A percentile compares a stretch with the other conserved stretches of the same genome.
Evolutionary conservation across 148 eudicot species (phyloP).

Genomic region (Fagopyrum homotropicum): DNA sequence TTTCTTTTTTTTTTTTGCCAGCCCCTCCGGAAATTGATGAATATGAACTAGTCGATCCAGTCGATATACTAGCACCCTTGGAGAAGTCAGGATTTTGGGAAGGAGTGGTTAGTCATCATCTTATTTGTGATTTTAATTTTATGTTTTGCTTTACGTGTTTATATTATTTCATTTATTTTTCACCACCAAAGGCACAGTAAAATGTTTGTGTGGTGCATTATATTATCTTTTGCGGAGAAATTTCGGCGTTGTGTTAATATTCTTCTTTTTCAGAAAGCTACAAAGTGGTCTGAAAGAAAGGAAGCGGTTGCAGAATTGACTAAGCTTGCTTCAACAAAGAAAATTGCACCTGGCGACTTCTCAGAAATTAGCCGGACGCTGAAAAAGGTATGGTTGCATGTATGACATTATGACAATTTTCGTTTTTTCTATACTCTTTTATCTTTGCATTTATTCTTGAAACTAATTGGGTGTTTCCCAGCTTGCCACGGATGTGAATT

Average conservation of each 20-base stretch:
- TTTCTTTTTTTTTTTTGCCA: slow-evolving; percentile 28
- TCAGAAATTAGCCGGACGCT: slow-evolving; percentile 86
- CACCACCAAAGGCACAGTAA: neutral
- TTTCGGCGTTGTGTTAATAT: neutral
- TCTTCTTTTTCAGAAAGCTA: slow-evolving; percentile 61
- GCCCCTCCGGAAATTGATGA: slow-evolving; percentile 94
- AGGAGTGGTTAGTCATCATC: slow-evolving; percentile 75
- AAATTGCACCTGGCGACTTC: slow-evolving; percentile 95
- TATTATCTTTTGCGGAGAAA: neutral
- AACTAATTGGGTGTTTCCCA: slow-evolving; percentile 27
- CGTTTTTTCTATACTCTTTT: neutral
- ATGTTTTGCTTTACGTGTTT: slow-evolving; percentile 1
- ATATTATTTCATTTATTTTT: neutral
- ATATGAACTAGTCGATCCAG: slow-evolving; percentile 96
- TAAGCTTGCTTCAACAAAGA: slow-evolving; percentile 92
- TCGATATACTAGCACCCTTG: slow-evolving; percentile 89
- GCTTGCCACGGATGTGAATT: slow-evolving; percentile 91
- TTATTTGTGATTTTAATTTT: neutral
- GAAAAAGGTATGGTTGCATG: slow-evolving; percentile 55
- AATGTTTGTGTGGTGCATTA: neutral
- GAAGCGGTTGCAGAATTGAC: slow-evolving; percentile 97
- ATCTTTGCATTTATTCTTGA: neutral
- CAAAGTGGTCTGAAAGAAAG: slow-evolving; percentile 97
- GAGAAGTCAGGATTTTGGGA: slow-evolving; percentile 98
- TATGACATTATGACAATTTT: neutral